Base-by-base conservation (phyloP, 202 grass and related monocot genomes). In the Panicum hallii region DNA sequence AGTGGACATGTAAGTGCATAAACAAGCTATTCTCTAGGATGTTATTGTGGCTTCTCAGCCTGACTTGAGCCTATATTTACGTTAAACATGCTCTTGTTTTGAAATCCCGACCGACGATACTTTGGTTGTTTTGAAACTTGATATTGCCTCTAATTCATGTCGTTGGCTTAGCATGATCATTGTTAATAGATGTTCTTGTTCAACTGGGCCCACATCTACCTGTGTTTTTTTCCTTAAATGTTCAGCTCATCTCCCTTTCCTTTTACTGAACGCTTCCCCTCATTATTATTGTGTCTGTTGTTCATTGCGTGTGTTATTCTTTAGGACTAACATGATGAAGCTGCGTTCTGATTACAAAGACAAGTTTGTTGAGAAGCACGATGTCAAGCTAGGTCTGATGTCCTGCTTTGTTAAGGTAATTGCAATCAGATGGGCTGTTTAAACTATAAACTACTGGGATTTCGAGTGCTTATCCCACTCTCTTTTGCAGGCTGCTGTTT, bases 321-420 rank as follows among this genome's bases (percentile, higher is more conserved):
- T 47, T 79, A 99, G 96, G 93, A 99, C 96, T 11, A 99, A 99
- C 85, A 84, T 99, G 88, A 99, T 95, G 96, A 99, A 99, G 84
- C 91, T 99, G 3, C 84, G 93, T 62, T 95, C 93, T 84, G 96
- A 94, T 38, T 99, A 99, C 22, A 99, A 99, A 80, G 96, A 95
- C 82, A 90, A 91, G 50, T 99, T 99, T 66, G 82, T 89, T 36
- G 83, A 79, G 70, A 95, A 95, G 82, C 96, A 99, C 26, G 86
- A 87, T 62, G 93, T 95, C 52, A 99, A 99, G 75, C 86, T 99
- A 72, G 96, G 96, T 81, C 86, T 95, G 6, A 99, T 99, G 96
- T 95, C 91, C 66, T 90, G 96, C 75, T 99, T 99, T 84, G 77
- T 99, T 9, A 99, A 99, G 91, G 96, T 92, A 88, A 45, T 6